Base-by-base conservation (phyloP, 2,329 filamentous ascomycete genomes). In the Aureobasidium sp. region DNA sequence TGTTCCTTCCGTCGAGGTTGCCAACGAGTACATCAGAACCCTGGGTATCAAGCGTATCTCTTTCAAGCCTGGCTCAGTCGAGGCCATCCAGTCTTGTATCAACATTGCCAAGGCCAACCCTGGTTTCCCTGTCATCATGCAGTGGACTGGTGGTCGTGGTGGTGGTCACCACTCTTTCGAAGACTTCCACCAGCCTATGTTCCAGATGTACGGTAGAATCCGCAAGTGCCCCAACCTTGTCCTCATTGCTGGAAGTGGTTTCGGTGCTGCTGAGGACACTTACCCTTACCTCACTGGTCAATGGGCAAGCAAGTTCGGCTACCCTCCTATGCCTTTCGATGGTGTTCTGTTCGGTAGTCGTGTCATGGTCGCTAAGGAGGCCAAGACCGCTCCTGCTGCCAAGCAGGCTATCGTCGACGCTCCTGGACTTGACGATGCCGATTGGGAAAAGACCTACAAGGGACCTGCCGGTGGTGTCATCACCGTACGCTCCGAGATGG, bases 401-500 rank as follows among this genome's bases (percentile, higher is more conserved):
- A 96, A 96, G 80, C 85, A 94, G 76, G 91, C 91, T 41, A 97
- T 97, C 69, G 87, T 90, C 42, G 90, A 92, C 64, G 91, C 92
- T 4, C 84, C 87, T 64, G 92, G 92, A 73, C 80, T 96, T 39
- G 88, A 89, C 56, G 91, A 97, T 71, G 76, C 75, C 65, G 83
- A 93, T 67, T 97, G 92, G 92, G 91, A 96, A 77, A 87, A 92
- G 78, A 95, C 91, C 5, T 96, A 96, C 80, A 91, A 93, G 79
- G 90, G 90, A 20, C 83, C 91, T 29, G 89, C 92, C 62, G 94
- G 94, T 70, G 94, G 94, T 73, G 86, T 99, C 66, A 93, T 99
- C 70, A 99, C 94, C 32, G 94, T 99, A 53, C 86, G 91, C 66
- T 99, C 94, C 1, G 94, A 99, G 78, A 99, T 99, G 95, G 95